A percentile compares a stretch with the other conserved stretches of the same genome.
These are phyloP conservation scores for Stramenopiles sp. DNA, from an alignment of 352 stramenopile genomes.

Conservation along the genomic window DNA sequence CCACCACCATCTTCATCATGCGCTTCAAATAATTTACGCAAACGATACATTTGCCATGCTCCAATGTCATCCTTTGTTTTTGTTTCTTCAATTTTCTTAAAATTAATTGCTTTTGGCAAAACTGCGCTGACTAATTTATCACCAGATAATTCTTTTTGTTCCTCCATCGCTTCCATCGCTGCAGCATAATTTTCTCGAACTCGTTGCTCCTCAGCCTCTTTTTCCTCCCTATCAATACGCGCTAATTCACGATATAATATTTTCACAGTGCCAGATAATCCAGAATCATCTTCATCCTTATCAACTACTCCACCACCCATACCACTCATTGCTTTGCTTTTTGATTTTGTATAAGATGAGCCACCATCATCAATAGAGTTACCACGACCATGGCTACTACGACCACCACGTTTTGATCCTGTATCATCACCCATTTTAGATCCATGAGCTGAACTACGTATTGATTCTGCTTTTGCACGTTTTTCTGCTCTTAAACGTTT, in stretches of 20 bases:
- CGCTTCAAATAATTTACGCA: neutral
- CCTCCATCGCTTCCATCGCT: neutral
- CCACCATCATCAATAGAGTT: too few species aligned
- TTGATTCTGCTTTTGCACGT: neutral
- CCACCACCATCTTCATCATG: neutral
- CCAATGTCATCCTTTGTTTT: neutral
- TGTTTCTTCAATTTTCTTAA: neutral
- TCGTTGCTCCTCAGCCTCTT: neutral
- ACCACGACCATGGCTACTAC: too few species aligned
- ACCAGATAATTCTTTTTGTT: neutral
- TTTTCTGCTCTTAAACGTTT: neutral
- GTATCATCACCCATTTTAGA: neutral
- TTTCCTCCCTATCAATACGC: neutral
- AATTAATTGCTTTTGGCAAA: conserved; percentile 4
- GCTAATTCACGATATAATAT: neutral
- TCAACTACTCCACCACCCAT: neutral
- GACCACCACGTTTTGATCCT: neutral
- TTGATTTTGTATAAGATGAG: neutral
- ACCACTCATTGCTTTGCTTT: neutral
- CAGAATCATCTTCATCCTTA: neutral
- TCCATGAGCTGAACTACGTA: neutral
- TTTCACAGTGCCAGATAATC: neutral
- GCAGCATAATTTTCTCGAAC: neutral
- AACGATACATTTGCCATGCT: neutral
- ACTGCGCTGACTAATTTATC: neutral